phyloP scores from a whole-genome alignment of 148 eudicot species.

The Rhododendron mucronatum region DNA sequence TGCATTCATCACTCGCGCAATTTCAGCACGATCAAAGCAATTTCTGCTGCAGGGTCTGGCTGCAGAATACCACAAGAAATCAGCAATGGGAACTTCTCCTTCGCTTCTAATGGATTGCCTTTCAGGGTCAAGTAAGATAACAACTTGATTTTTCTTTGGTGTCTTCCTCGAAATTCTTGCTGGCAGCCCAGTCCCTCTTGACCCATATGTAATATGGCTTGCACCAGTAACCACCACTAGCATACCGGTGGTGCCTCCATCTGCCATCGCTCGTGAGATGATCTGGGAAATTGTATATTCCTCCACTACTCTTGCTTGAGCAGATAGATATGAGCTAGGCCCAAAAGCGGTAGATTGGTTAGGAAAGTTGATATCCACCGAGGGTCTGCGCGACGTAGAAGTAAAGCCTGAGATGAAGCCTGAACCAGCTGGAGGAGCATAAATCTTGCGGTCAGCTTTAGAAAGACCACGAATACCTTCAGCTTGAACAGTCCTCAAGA shows the following conservation, averaged over 20 bases:
- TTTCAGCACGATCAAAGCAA: constrained; percentile 98
- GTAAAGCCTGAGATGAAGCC: constrained; percentile 82
- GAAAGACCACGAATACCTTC: constrained; percentile 89
- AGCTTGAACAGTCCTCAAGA: constrained; percentile 93
- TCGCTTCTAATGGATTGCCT: constrained; percentile 81
- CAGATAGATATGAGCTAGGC: constrained; percentile 82
- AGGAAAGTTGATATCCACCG: constrained; percentile 42
- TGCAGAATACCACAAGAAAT: constrained; percentile 96
- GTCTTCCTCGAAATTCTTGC: constrained; percentile 86
- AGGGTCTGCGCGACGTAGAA: constrained; percentile 62
- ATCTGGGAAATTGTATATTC: constrained; percentile 83
- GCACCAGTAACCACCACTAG: constrained; percentile 91
- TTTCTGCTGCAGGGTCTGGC: constrained; percentile 93
- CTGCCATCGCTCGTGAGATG: constrained; percentile 58
- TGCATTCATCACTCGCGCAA: constrained; percentile 98
- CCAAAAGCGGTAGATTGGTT: constrained; percentile 63
- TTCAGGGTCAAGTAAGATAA: constrained; percentile 84
- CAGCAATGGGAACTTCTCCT: constrained; percentile 96
- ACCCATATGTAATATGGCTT: constrained; percentile 79
- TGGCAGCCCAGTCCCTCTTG: constrained; percentile 88
- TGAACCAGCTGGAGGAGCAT: constrained; percentile 97
- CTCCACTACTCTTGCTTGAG: constrained; percentile 85
- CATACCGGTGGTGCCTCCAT: constrained; percentile 71
- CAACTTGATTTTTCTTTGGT: constrained; percentile 92
- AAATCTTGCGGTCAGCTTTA: constrained; percentile 69